These are phyloP conservation scores for Candida methanosorbosa DNA, from an alignment of 805 yeast genomes.

Conservation along the genomic window DNA sequence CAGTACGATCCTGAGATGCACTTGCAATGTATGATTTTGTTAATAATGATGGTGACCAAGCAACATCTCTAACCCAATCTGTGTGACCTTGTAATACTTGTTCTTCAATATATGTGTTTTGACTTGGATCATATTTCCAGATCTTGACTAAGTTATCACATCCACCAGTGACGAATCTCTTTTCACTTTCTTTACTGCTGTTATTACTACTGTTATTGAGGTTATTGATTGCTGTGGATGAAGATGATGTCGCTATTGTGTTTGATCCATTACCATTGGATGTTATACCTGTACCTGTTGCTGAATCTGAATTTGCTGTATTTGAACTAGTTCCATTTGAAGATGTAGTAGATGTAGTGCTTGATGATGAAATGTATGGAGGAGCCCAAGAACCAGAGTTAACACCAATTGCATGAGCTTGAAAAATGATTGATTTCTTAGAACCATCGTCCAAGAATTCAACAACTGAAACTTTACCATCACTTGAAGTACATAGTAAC, in stretches of 20 bases:
- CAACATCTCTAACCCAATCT: constrained; percentile 98
- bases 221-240: no score
- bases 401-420: constrained; percentile 90
- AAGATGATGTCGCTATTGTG: no score
- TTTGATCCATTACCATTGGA: constrained; percentile 9
- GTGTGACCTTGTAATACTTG: constrained; percentile 79
- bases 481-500: constrained; percentile 83
- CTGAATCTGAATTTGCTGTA: background rate
- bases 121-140: constrained; percentile 63
- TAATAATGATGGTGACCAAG: constrained; percentile 92
- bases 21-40: constrained; percentile 87
- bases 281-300: background rate
- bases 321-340: background rate
- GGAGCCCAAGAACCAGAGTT: constrained; percentile 97
- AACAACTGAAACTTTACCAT: constrained; percentile 84
- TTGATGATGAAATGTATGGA: constrained; percentile 12
- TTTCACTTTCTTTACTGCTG: constrained; percentile 38
- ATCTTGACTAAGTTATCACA: constrained; percentile 89
- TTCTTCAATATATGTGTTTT: constrained; percentile 59
- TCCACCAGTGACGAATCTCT: constrained; percentile 89
- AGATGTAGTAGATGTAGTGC: background rate
- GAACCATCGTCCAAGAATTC: constrained; percentile 90
- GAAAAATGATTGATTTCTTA: constrained; percentile 49
- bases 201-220: no score
- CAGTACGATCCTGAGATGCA: constrained; percentile 94